These are phyloP conservation scores for Daldinia caldariorum DNA, from an alignment of 495 filamentous ascomycete genomes.

Conservation along the genomic window DNA sequence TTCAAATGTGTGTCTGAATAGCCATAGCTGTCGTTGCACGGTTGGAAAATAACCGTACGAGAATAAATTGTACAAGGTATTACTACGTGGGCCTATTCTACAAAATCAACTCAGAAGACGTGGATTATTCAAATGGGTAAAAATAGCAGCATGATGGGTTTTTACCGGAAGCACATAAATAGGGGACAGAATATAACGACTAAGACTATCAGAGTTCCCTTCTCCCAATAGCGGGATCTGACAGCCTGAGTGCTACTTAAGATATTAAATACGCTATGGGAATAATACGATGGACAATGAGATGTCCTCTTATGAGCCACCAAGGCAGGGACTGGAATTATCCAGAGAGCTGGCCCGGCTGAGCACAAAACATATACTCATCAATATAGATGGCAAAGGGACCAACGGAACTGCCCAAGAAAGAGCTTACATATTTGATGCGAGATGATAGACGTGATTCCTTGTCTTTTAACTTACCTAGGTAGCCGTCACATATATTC, in stretches of 20 bases:
- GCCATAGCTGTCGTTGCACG: too few species aligned
- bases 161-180: background rate
- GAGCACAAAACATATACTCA: conserved; percentile 1
- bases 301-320: background rate
- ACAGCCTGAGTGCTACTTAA: background rate
- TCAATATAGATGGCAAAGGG: background rate
- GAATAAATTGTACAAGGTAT: too few species aligned
- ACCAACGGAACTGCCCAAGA: conserved; percentile 14
- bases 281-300: background rate
- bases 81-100: background rate
- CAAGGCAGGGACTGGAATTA: background rate
- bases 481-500: background rate
- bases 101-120: background rate
- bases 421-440: background rate
- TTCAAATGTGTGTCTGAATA: too few species aligned
- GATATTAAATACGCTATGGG: background rate
- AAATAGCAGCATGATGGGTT: background rate
- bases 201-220: background rate
- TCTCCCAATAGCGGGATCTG: background rate
- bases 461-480: background rate
- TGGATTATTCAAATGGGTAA: background rate
- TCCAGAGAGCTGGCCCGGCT: conserved; percentile 7
- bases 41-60: too few species aligned
- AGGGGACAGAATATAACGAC: background rate
- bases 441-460: background rate